Base-by-base conservation (phyloP, 1,284 basidiomycete species). In the Trametes sp. region DNA sequence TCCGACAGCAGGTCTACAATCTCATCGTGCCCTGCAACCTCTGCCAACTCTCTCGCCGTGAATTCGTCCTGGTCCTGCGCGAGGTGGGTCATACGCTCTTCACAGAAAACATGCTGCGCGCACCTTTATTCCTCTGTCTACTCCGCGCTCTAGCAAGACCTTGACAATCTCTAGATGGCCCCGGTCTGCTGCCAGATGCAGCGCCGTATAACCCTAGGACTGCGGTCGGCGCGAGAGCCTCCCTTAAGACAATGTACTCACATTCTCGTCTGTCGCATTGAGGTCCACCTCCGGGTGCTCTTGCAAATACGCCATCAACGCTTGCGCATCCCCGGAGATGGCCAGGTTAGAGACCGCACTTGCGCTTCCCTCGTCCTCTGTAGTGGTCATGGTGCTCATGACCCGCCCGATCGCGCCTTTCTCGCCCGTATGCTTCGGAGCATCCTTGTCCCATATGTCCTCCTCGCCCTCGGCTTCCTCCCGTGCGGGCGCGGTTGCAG, bases 101-200 rank as follows among this genome's bases (percentile, higher is more conserved):
- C 4, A 52, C 45, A 62, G 33, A 36, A 48, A 35, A 21, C 14
- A 38, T 21, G 33, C 36, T 19, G 58, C 70, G 58, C 70, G 54
- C 61, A 92, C 92, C 82, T 87, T 86, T n/a, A 90, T 75, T 26
- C 73, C 74, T 46, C 71, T 73, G 70, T 94, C 85, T 5, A 89
- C 94, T 0, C 93, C 93, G 45, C 80, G 80, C 11, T 77, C 70
- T n/a, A 96, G 73, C 29, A 97, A 75, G 3, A 87, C 59, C 66
- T 82, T 76, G 4, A 92, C 90, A 0, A 85, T 77, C 0, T 80
- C 78, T 4, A 79, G 57, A 67, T 88, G 83, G 0, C 94, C 95
- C 73, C 95, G 81, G 72, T 97, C 95, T 21, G 87, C 87, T 1
- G 95, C 94, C 0, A 96, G 82, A 71, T 97, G 95, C 26, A 97